Evolutionary conservation across 2,329 filamentous ascomycete genomes (phyloP), one percentile per base, ranked within the genome.

Genomic region (Talaromyces sp.): DNA sequence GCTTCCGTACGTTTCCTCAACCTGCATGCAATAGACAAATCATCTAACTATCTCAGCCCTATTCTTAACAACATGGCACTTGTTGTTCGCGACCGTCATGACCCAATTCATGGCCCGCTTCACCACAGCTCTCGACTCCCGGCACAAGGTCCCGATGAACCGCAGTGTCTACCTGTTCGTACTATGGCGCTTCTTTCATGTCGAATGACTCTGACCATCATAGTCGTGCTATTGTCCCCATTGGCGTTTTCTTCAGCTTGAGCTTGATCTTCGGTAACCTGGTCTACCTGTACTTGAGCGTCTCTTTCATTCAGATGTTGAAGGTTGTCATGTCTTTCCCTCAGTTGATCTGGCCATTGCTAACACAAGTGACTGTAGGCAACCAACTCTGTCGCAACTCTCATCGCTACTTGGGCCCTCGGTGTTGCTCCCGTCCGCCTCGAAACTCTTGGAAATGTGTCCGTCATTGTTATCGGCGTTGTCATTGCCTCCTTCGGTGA

Each of bases 141-240:
- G 94, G 68, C 96, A 97, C 79, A 90, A 88, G 46, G 91, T 97
- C 60, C 96, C 96, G 79, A 97, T 99, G 93, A 97, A 89, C 22
- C 90, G 90, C 65, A 87, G 87, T 63, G 86, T 97, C 68, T 97
- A 97, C 75, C 79, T 97, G 57, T 59, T 22, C 43, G 57, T 50
- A 33, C 39, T 15, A 28, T 15, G 11, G 19, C 21, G 11, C 19
- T 4, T 28, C 11, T 6, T 28, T 28, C 35, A 9, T 8, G 4
- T 3, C 15, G n/a, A 43, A 36, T 22, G 11, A 15, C 36, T 40
- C 43, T 59, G 11, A 59, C n/a, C 9, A n/a, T 19, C 25, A 7
- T 39, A 59, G 57, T 60, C 88, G 91, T 65, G 91, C 92, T 45
- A 96, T 97, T 66, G 87, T 96, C 36, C 93, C 93, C 58, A 97